Percentiles rank a stretch among this genome's conserved stretches.
These are phyloP conservation scores for Jamesozyma piceae DNA, from an alignment of 805 yeast species.

Conservation along the genomic window DNA sequence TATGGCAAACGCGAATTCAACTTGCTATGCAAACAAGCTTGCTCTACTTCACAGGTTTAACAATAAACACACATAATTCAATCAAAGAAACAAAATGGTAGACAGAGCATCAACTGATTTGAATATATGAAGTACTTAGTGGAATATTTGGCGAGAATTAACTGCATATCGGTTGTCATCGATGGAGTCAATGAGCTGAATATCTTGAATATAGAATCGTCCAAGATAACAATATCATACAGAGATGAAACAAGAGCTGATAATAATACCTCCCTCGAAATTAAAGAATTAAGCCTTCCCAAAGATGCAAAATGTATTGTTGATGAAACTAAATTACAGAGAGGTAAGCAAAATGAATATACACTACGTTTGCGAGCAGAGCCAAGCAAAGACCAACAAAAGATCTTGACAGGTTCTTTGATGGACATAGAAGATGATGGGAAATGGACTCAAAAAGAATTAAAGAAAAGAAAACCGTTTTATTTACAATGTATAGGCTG, in stretches of 20 bases:
- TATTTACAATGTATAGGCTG: slow-evolving; percentile 14
- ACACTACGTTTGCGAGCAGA: slow-evolving; percentile 8
- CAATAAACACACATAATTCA: no score
- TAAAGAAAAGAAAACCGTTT: slow-evolving; percentile 6
- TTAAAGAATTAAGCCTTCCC: slow-evolving; percentile 6
- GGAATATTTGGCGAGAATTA: slow-evolving; percentile 13
- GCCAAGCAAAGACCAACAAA: neutral
- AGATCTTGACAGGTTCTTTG: slow-evolving; percentile 8
- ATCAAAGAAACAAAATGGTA: no score
- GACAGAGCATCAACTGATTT: no score
- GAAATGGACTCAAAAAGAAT: slow-evolving; percentile 21
- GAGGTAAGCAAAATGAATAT: slow-evolving; percentile 1
- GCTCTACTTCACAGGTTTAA: no score
- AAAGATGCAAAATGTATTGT: slow-evolving; percentile 1
- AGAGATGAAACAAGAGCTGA: neutral
- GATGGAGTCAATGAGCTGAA: slow-evolving; percentile 7
- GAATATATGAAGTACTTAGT: slow-evolving; percentile 6
- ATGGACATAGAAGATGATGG: slow-evolving; percentile 5
- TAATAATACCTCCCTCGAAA: neutral
- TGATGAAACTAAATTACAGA: neutral
- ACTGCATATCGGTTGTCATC: slow-evolving; percentile 12
- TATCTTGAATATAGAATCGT: neutral
- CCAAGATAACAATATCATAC: neutral
- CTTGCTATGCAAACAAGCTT: no score
- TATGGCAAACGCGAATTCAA: no score